Conservation (phyloP, 208 protist species). For the Leishmania tropica region DNA sequence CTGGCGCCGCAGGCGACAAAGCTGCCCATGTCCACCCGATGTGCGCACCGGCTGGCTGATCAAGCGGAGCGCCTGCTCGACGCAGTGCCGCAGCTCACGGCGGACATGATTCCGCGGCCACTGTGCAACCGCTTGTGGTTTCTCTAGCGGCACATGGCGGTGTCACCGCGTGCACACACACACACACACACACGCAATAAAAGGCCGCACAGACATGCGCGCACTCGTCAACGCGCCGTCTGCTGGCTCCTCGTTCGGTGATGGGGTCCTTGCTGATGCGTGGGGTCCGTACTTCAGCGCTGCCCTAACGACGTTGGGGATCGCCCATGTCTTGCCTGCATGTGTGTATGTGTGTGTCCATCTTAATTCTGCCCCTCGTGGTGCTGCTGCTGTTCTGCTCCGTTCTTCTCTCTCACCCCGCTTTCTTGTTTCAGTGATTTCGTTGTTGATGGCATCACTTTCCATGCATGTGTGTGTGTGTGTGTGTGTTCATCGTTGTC, state of each 20-base stretch:
- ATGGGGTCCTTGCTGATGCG: not conserved
- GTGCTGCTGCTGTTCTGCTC: slow-evolving; percentile 4
- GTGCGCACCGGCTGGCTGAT: slow-evolving; percentile 79
- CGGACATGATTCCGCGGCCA: slow-evolving; percentile 78
- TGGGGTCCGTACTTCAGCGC: not conserved
- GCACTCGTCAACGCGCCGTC: not conserved
- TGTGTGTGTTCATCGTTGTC: too few relatives aligned
- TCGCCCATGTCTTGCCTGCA: not conserved
- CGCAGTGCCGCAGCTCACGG: slow-evolving; percentile 66
- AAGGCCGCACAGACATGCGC: not conserved
- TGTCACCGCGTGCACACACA: not conserved
- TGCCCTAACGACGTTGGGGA: not conserved
- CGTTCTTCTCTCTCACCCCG: slow-evolving; percentile 23
- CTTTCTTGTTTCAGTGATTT: not conserved
- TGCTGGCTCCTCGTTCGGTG: not conserved
- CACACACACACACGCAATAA: not conserved
- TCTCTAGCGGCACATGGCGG: slow-evolving; percentile 34
- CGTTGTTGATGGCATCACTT: not conserved
- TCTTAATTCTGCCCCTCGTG: not conserved
- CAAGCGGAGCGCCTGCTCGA: slow-evolving; percentile 78
- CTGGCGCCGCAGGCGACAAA: slow-evolving; percentile 81
- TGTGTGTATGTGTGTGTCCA: not conserved
- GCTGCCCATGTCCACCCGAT: slow-evolving; percentile 88
- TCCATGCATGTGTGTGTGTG: not conserved
- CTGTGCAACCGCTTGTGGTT: slow-evolving; percentile 83